Percentiles rank a stretch among this genome's conserved stretches.
Evolutionary conservation across 352 stramenopile species (phyloP).

Genomic region (Pythium brassicae): DNA sequence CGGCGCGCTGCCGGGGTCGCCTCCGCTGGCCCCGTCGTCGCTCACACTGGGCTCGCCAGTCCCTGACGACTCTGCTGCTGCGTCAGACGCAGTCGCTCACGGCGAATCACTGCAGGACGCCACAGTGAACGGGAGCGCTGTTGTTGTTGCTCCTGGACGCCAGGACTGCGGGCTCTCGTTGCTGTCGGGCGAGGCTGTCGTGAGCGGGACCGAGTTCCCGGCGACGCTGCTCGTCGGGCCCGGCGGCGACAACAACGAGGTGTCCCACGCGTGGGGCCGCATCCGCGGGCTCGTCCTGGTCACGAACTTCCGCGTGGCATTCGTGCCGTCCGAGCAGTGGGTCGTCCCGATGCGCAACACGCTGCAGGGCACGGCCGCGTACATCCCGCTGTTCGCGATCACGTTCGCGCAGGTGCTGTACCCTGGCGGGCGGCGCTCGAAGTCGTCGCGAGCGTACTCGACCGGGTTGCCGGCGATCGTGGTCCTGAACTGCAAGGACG

Average conservation of each 20-base stretch:
- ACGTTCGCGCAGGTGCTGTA: constrained; percentile 55
- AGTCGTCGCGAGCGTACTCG: constrained; percentile 47
- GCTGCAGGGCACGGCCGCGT: constrained; percentile 40
- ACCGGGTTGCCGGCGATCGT: constrained; percentile 51
- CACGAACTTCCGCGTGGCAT: constrained; percentile 80
- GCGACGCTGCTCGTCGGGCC: constrained; percentile 61
- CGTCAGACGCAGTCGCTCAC: neutral
- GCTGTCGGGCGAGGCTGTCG: constrained; percentile 34
- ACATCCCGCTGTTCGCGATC: constrained; percentile 77
- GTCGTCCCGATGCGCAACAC: constrained; percentile 30
- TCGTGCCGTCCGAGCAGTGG: constrained; percentile 54
- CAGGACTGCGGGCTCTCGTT: constrained; percentile 3
- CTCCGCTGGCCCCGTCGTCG: constrained; percentile 14
- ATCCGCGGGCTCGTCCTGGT: constrained; percentile 56
- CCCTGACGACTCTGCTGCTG: constrained; percentile 13
- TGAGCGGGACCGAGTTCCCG: constrained; percentile 40
- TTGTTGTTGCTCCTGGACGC: too few species aligned
- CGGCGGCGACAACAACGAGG: constrained; percentile 50
- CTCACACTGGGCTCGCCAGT: constrained; percentile 19
- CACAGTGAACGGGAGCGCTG: neutral
- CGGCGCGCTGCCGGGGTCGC: constrained; percentile 17
- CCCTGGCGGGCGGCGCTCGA: constrained; percentile 47
- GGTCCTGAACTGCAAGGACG: constrained; percentile 75
- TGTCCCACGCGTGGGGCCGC: constrained; percentile 54
- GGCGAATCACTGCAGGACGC: neutral